phyloP scores from a whole-genome alignment of 2,329 filamentous ascomycete species.

The Camillea tinctor region DNA sequence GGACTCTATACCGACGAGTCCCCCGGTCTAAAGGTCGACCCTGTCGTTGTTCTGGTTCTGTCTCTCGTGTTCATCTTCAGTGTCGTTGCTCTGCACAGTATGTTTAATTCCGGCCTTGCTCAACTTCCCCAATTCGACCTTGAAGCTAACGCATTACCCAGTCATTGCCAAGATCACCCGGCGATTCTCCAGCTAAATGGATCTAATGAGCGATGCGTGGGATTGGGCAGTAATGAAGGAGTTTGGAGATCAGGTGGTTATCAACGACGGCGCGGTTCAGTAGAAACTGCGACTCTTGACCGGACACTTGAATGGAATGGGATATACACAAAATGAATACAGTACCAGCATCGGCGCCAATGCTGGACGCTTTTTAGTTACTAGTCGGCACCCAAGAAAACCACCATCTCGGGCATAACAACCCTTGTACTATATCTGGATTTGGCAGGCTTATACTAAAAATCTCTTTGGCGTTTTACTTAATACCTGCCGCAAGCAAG shows the following conservation, averaged over 20 bases:
- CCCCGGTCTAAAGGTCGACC: constrained; percentile 95
- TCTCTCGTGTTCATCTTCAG: constrained; percentile 98
- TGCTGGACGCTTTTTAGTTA: constrained; percentile 10
- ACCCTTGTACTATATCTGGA: constrained; percentile 29
- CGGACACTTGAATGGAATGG: constrained; percentile 3
- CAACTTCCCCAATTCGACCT: background rate
- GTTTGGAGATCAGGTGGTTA: constrained; percentile 5
- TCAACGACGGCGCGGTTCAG: constrained; percentile 23
- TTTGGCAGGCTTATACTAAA: constrained; percentile 24
- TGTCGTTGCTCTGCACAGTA: constrained; percentile 96
- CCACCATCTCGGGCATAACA: constrained; percentile 12
- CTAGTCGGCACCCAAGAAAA: constrained; percentile 6
- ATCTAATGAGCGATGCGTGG: background rate
- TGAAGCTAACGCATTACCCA: constrained; percentile 39
- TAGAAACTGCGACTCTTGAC: constrained; percentile 25
- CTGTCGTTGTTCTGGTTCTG: constrained; percentile 93
- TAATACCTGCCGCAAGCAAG: background rate
- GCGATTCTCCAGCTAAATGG: constrained; percentile 68
- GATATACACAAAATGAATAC: constrained; percentile 1
- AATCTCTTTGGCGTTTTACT: constrained; percentile 1
- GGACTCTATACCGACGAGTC: constrained; percentile 98
- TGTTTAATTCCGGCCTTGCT: constrained; percentile 36
- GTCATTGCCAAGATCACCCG: constrained; percentile 95
- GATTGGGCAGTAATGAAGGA: constrained; percentile 5
- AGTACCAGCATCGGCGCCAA: constrained; percentile 10